Base-by-base conservation (phyloP, 352 stramenopile genomes). In the Phytophthora podocarpi region DNA sequence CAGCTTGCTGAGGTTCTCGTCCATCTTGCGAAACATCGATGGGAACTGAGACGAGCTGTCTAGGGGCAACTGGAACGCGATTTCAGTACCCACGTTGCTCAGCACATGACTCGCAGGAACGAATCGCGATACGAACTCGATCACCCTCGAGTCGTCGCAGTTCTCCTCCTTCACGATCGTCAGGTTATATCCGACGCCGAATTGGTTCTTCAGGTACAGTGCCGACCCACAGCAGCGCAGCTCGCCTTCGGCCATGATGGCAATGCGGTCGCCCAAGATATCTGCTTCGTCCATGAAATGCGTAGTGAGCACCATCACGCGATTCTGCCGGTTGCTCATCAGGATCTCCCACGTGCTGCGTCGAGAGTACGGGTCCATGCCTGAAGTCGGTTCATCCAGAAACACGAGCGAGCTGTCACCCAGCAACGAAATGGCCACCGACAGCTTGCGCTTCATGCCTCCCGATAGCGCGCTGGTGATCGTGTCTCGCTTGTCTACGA, bases 361-460 rank as follows among this genome's bases (percentile, higher is more conserved):
- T 45, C 96, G 80, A 55, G 75, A 93, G 64, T 98, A 98, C n/a
- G 96, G 95, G 64, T 99, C 97, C 93, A 99, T 98, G 4, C 96
- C 96, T 26, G 66, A 89, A 15, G 95, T 98, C 1, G 95, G 95
- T 55, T 98, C 91, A 42, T 98, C 89, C 39, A 97, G 68, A 34
- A 96, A 91, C 40, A 95, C 81, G 16, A 96, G 45, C 30, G 67
- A 79, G 90, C 78, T 95, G 65, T 95, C 65, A 59, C 80, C 93
- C 21, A 98, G 74, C 9, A 98, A 71, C 13, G 90, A 91, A 4
- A 97, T 72, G 7, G 89, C 93, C 31, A 98, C 87, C 7, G 79
- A 96, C 1, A 98, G 76, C 53, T 97, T 96, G 11, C 95, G 77
- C 65, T 97, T 96, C 82, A 97, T 97, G 13, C 95, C 95, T 16